These are phyloP conservation scores for Nothophaeocryptopus gaeumannii DNA, from an alignment of 2,329 filamentous ascomycete species.

Conservation along the genomic window DNA sequence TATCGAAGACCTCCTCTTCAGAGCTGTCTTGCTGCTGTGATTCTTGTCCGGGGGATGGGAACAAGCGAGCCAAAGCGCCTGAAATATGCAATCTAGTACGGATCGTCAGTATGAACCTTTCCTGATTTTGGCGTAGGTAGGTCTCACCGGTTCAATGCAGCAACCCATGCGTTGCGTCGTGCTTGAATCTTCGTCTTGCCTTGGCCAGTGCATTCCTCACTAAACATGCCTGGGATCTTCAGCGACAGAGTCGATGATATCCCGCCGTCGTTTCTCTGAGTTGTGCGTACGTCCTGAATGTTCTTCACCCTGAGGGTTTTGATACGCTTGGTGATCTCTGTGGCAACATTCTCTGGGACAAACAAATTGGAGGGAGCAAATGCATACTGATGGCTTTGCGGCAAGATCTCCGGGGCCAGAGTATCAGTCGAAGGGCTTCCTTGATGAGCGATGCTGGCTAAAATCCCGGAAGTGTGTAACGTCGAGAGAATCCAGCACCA, in stretches of 20 bases:
- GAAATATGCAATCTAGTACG: not conserved
- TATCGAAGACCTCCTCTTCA: not conserved
- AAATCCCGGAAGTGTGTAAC: slow-evolving; percentile 6
- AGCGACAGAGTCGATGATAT: slow-evolving; percentile 4
- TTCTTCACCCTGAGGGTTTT: not conserved
- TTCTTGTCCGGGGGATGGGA: slow-evolving; percentile 6
- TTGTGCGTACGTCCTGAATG: not conserved
- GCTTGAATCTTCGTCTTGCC: slow-evolving; percentile 1
- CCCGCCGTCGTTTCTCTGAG: not conserved
- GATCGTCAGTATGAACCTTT: too few relatives aligned
- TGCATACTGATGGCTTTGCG: slow-evolving; percentile 9
- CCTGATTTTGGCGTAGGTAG: too few relatives aligned
- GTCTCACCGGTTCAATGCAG: slow-evolving; percentile 2
- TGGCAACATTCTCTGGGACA: not conserved
- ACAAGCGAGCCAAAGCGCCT: slow-evolving; percentile 9
- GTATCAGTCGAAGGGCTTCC: not conserved
- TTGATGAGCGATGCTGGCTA: not conserved
- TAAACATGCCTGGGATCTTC: slow-evolving; percentile 6
- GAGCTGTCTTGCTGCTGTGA: slow-evolving; percentile 1
- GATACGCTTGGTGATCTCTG: slow-evolving; percentile 7
- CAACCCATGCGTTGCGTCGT: slow-evolving; percentile 11
- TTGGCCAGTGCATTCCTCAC: slow-evolving; percentile 5
- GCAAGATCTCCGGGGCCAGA: not conserved
- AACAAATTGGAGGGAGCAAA: slow-evolving; percentile 4
- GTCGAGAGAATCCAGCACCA: slow-evolving; percentile 7